These are phyloP conservation scores for Psilocybe cubensis DNA, from an alignment of 768 basidiomycete species.

Conservation along the genomic window DNA sequence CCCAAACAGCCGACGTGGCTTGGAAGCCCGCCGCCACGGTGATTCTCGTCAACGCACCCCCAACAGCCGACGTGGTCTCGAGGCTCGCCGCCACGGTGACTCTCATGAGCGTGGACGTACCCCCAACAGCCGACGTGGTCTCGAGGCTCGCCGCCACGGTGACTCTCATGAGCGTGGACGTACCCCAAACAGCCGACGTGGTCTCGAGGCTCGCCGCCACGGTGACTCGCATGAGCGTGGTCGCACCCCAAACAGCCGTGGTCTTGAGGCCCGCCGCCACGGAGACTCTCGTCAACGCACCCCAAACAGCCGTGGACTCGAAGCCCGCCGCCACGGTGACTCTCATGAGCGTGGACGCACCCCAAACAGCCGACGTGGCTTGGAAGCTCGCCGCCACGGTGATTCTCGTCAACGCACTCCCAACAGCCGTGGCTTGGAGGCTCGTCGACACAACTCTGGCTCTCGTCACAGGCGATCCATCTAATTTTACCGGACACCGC, in stretches of 20 bases:
- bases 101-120: constrained; percentile 2
- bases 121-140: not conserved
- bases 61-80: not conserved
- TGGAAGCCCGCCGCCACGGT: constrained; percentile 1
- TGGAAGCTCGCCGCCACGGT: constrained; percentile 6
- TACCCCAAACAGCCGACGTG: not conserved
- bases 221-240: not conserved
- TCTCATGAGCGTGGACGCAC: not conserved
- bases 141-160: constrained; percentile 3
- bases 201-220: constrained; percentile 1
- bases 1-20: not conserved
- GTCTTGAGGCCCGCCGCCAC: constrained; percentile 1
- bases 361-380: not conserved
- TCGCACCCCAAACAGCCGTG: not conserved
- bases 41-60: not conserved
- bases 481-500: not conserved
- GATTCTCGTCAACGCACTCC: not conserved
- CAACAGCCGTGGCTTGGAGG: not conserved
- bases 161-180: not conserved
- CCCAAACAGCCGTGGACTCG: not conserved
- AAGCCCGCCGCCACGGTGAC: constrained; percentile 2
- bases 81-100: constrained; percentile 6
- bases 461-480: not conserved
- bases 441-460: not conserved
- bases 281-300: constrained; percentile 1